These are phyloP conservation scores for Colletotrichum phormii DNA, from an alignment of 2,329 filamentous ascomycete species.

Conservation along the genomic window DNA sequence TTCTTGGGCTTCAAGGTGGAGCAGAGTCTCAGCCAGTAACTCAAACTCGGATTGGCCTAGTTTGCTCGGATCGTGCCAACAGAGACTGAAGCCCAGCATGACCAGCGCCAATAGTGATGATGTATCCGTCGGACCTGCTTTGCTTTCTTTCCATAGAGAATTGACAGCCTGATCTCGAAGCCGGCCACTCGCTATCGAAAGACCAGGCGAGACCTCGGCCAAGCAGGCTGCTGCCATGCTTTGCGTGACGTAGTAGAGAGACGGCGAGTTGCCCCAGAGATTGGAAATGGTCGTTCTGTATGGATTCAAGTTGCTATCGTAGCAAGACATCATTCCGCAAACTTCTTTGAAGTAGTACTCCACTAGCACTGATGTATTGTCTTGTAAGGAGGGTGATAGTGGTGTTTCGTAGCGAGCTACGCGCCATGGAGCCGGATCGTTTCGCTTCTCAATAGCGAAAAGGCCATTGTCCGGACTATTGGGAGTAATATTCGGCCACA, in stretches of 20 bases:
- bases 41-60: constrained; percentile 52
- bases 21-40: background rate
- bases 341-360: constrained; percentile 75
- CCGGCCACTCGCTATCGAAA: constrained; percentile 60
- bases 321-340: constrained; percentile 71
- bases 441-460: too few species aligned
- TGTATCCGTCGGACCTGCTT: constrained; percentile 60
- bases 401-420: background rate
- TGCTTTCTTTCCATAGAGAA: constrained; percentile 61
- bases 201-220: constrained; percentile 48
- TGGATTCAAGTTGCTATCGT: constrained; percentile 71
- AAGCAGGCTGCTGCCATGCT: constrained; percentile 41
- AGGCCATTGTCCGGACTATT: too few species aligned
- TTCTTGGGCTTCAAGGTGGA: background rate
- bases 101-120: constrained; percentile 68
- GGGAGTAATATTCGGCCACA: too few species aligned
- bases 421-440: background rate
- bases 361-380: constrained; percentile 63
- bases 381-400: background rate
- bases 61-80: constrained; percentile 68
- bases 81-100: constrained; percentile 68
- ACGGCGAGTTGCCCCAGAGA: constrained; percentile 45
- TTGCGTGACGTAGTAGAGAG: constrained; percentile 40
- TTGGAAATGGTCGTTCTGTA: constrained; percentile 69
- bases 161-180: constrained; percentile 62